Percentiles rank a stretch among this genome's conserved stretches.
These are phyloP conservation scores for Spergularia azorica DNA, from an alignment of 179 eudicot genomes.

Conservation along the genomic window DNA sequence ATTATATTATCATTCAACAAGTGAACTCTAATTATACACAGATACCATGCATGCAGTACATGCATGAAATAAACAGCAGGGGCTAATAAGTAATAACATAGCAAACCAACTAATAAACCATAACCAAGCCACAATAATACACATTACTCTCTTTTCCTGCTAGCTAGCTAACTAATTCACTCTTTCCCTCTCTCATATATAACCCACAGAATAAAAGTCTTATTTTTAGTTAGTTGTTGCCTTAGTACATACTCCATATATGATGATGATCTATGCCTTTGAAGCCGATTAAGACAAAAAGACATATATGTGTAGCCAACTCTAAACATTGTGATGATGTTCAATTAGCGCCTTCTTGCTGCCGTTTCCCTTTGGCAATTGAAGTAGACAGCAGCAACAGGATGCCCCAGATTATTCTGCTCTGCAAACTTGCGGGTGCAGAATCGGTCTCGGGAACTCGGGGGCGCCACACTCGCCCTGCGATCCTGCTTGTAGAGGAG, in stretches of 20 bases:
- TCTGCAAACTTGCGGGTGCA: constrained; percentile 59
- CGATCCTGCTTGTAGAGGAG: constrained; percentile 60
- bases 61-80: background rate
- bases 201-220: too few species aligned
- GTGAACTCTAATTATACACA: background rate
- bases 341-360: constrained; percentile 63
- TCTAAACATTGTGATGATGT: background rate
- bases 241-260: too few species aligned
- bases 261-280: too few species aligned
- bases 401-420: constrained; percentile 62
- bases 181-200: too few species aligned
- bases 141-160: background rate
- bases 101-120: background rate
- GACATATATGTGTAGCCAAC: too few species aligned
- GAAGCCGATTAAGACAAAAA: too few species aligned
- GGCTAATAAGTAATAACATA: background rate
- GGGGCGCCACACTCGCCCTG: constrained; percentile 21
- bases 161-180: too few species aligned
- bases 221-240: too few species aligned
- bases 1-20: background rate
- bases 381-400: constrained; percentile 82
- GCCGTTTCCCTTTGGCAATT: constrained; percentile 89
- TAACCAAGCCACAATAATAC: constrained; percentile 2
- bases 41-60: background rate
- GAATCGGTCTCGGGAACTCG: constrained; percentile 65